Evolutionary conservation across 345 rosid genomes (phyloP).

Genomic region (Aegle marmelos): DNA sequence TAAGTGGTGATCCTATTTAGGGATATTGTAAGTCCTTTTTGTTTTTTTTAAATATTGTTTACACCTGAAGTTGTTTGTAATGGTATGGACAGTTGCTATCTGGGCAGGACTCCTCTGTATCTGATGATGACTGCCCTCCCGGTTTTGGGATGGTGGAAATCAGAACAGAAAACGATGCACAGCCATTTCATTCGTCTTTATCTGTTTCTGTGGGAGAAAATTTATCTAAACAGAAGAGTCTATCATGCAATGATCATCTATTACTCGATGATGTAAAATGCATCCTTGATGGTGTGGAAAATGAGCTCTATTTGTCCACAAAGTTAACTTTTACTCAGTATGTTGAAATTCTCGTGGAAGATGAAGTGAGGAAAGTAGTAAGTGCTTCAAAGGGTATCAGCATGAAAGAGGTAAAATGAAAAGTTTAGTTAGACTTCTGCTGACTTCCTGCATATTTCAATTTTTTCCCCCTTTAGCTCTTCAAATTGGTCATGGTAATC

Average conservation of each 20-base stretch:
- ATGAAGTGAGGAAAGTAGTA: constrained; percentile 39
- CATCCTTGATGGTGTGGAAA: constrained; percentile 51
- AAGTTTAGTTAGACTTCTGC: constrained; percentile 4
- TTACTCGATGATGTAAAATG: constrained; percentile 25
- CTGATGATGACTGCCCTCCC: constrained; percentile 38
- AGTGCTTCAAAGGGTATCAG: constrained; percentile 27
- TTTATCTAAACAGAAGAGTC: constrained; percentile 24
- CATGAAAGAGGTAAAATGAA: constrained; percentile 38
- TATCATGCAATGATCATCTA: constrained; percentile 13
- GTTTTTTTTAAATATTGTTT: not conserved
- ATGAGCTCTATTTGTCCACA: constrained; percentile 59
- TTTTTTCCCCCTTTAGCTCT: not conserved
- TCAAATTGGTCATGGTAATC: not conserved
- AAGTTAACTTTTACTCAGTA: constrained; percentile 43
- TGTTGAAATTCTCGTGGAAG: constrained; percentile 47
- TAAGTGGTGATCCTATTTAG: constrained; percentile 20
- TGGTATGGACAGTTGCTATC: constrained; percentile 37
- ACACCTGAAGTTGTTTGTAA: constrained; percentile 23
- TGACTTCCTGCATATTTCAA: not conserved
- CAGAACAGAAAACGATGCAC: constrained; percentile 21
- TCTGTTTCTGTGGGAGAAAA: constrained; percentile 18
- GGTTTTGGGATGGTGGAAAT: constrained; percentile 37
- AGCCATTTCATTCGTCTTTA: constrained; percentile 15
- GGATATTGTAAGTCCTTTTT: not conserved
- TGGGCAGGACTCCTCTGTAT: constrained; percentile 31